phyloP scores from a whole-genome alignment of 176 grass and related monocot genomes.

The Ensete ventricosum region DNA sequence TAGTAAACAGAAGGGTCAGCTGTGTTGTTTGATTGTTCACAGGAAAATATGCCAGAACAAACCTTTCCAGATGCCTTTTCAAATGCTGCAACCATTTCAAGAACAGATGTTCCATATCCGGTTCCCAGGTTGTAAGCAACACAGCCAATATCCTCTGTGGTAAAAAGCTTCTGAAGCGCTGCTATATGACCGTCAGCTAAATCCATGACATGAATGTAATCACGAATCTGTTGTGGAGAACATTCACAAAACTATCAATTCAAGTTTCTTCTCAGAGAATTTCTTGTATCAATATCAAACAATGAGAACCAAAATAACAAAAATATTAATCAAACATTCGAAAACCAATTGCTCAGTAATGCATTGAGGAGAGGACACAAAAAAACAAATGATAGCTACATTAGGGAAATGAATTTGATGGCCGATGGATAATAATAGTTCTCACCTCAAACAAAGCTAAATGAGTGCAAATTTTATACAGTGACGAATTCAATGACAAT shows the following conservation, averaged over 20 bases:
- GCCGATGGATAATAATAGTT: too few relatives aligned
- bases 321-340: too few relatives aligned
- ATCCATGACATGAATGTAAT: slow-evolving; percentile 93
- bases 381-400: too few relatives aligned
- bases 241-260: not conserved
- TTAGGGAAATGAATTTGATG: too few relatives aligned
- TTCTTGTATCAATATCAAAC: too few relatives aligned
- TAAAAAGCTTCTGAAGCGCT: slow-evolving; percentile 70
- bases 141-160: slow-evolving; percentile 46
- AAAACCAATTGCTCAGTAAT: too few relatives aligned
- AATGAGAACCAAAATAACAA: too few relatives aligned
- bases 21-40: not conserved
- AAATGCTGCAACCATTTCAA: slow-evolving; percentile 83
- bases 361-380: too few relatives aligned
- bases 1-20: not conserved
- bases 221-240: slow-evolving; percentile 45
- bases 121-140: slow-evolving; percentile 87
- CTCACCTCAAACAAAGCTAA: too few relatives aligned
- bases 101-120: slow-evolving; percentile 67
- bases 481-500: too few relatives aligned
- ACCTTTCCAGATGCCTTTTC: slow-evolving; percentile 83
- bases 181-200: slow-evolving; percentile 86
- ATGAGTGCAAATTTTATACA: too few relatives aligned
- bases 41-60: not conserved
- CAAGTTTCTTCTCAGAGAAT: not conserved